Evolutionary conservation across 331 rosid species (phyloP).

Genomic region (Erythrophleum ivorense): DNA sequence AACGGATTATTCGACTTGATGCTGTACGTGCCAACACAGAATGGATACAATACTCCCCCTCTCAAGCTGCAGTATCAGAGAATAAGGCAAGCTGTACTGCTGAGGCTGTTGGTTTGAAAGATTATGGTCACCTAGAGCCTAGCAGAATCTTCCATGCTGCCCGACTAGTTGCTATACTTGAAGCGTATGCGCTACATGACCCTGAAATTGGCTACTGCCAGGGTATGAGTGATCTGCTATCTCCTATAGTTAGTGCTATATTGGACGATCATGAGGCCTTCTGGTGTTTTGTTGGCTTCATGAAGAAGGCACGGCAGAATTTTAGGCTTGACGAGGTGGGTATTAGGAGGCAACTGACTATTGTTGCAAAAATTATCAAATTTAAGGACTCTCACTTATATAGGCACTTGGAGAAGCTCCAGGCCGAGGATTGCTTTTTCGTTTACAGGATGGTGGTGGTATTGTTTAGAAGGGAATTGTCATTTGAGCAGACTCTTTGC

Average conservation of each 20-base stretch:
- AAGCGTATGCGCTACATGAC: constrained; percentile 94
- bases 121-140: constrained; percentile 89
- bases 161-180: constrained; percentile 92
- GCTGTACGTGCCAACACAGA: constrained; percentile 92
- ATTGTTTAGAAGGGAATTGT: constrained; percentile 90
- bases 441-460: constrained; percentile 99
- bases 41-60: constrained; percentile 77
- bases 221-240: constrained; percentile 98
- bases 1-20: constrained; percentile 95
- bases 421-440: constrained; percentile 98
- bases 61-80: constrained; percentile 72
- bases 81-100: constrained; percentile 75
- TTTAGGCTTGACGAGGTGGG: constrained; percentile 99
- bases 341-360: constrained; percentile 85
- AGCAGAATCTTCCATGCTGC: constrained; percentile 89
- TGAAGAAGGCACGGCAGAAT: constrained; percentile 98
- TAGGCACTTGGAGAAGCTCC: constrained; percentile 92
- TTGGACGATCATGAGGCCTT: constrained; percentile 94
- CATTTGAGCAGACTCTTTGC: constrained; percentile 93
- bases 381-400: constrained; percentile 88
- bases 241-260: constrained; percentile 85
- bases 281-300: constrained; percentile 99
- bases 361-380: constrained; percentile 85
- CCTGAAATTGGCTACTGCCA: constrained; percentile 99
- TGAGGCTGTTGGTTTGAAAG: constrained; percentile 93